Percentiles rank a stretch among this genome's conserved stretches.
phyloP scores from a whole-genome alignment of 495 filamentous ascomycete genomes.

The Neurospora cerealis region DNA sequence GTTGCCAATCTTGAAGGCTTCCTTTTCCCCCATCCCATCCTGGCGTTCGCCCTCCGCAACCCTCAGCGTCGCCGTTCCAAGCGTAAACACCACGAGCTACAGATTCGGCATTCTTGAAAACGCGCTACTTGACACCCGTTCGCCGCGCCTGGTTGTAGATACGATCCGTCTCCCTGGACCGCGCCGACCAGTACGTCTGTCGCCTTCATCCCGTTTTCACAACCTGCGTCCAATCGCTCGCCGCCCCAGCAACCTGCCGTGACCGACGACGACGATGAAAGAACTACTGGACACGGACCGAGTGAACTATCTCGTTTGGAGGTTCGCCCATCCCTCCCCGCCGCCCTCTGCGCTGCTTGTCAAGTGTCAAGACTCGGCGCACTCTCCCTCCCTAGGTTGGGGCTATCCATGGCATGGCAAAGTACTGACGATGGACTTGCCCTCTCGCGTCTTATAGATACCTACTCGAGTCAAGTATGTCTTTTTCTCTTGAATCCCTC shows the following conservation, averaged over 20 bases:
- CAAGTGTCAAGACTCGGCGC: slow-evolving; percentile 9
- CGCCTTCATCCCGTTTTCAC: background rate
- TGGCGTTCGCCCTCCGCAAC: background rate
- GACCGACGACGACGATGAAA: slow-evolving; percentile 37
- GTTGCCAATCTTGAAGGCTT: background rate
- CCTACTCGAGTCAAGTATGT: slow-evolving; percentile 81
- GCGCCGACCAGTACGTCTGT: background rate
- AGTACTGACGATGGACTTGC: background rate
- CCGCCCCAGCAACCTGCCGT: slow-evolving; percentile 15
- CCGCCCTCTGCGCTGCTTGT: slow-evolving; percentile 11
- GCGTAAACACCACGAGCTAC: background rate
- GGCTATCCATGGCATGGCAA: background rate
- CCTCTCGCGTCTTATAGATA: slow-evolving; percentile 45
- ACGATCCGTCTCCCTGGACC: background rate
- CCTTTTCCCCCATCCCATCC: background rate
- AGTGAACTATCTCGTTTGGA: slow-evolving; percentile 98
- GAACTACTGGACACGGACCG: slow-evolving; percentile 75
- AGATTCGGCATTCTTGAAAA: slow-evolving; percentile 1
- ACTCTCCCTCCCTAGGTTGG: background rate
- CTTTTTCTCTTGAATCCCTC: slow-evolving; percentile 7
- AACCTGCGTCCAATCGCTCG: slow-evolving; percentile 12
- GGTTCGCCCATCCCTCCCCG: slow-evolving; percentile 48
- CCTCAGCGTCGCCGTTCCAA: background rate
- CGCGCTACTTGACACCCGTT: slow-evolving; percentile 1
- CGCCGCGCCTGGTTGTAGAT: slow-evolving; percentile 5